phyloP scores from a whole-genome alignment of 139 green algal genomes.

The Coelastrella sp. region DNA sequence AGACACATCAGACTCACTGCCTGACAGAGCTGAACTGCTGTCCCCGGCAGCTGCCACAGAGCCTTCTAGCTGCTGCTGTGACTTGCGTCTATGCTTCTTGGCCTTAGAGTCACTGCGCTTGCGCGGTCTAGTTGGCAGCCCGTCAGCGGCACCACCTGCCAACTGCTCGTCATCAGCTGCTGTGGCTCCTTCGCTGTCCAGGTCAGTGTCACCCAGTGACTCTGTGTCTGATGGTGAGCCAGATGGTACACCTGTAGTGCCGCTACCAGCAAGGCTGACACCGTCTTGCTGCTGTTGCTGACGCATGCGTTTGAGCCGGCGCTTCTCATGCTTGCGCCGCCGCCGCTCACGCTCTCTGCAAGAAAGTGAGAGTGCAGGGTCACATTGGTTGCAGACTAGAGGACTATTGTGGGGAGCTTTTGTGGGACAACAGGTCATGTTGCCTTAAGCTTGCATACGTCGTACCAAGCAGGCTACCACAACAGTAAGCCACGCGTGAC shows the following conservation, averaged over 20 bases:
- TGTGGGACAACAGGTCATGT: no score
- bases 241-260: not conserved
- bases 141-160: not conserved
- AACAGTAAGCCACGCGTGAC: no score
- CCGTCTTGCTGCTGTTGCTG: not conserved
- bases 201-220: not conserved
- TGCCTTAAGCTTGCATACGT: no score
- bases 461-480: no score
- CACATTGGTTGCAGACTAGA: not conserved
- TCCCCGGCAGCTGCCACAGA: not conserved
- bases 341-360: not conserved
- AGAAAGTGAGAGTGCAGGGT: not conserved
- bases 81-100: not conserved
- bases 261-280: not conserved
- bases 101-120: not conserved
- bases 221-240: not conserved
- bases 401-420: no score
- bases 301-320: not conserved
- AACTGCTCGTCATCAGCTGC: not conserved
- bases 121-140: not conserved
- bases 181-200: slow-evolving; percentile 1
- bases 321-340: not conserved
- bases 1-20: not conserved
- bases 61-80: not conserved
- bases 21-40: not conserved